Evolutionary conservation across 73 alveolate species (phyloP).

Genomic region (Symbiodinium natans): DNA sequence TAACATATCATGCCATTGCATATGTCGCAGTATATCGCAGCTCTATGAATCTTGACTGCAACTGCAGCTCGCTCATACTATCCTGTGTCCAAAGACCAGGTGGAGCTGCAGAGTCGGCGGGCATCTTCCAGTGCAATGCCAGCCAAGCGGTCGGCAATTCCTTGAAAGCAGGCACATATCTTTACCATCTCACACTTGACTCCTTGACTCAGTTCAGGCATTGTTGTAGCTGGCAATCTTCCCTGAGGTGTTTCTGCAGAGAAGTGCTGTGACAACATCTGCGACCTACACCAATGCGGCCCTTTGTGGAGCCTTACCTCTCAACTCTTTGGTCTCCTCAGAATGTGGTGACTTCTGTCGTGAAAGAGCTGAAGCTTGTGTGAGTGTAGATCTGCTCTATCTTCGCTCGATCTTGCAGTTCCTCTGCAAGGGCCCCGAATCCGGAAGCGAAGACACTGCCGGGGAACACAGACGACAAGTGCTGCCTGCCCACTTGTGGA

Average conservation of each 20-base stretch:
- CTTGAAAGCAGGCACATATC: background rate
- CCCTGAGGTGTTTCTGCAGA: constrained; percentile 16
- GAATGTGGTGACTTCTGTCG: too few relatives aligned
- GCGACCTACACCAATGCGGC: constrained; percentile 45
- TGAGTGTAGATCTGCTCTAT: too few relatives aligned
- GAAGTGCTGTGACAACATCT: constrained; percentile 33
- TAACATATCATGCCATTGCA: too few relatives aligned
- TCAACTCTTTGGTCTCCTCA: too few relatives aligned
- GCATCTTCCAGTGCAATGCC: background rate
- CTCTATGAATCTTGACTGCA: too few relatives aligned
- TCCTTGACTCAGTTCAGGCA: too few relatives aligned
- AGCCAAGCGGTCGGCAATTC: constrained; percentile 5
- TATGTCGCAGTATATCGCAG: too few relatives aligned
- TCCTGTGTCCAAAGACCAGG: too few relatives aligned
- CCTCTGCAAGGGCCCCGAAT: constrained; percentile 41
- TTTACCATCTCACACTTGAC: too few relatives aligned
- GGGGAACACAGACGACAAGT: constrained; percentile 26
- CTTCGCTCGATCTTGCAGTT: too few relatives aligned
- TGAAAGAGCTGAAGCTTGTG: too few relatives aligned
- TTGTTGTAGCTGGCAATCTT: background rate
- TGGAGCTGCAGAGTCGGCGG: background rate
- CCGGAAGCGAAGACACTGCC: background rate
- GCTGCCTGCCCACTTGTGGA: constrained; percentile 55
- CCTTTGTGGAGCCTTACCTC: constrained; percentile 12
- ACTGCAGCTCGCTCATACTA: too few relatives aligned